A percentile compares a stretch with the other conserved stretches of the same genome.
Conservation (phyloP, 2,329 filamentous ascomycete genomes). For the Fusarium anthophilum region DNA sequence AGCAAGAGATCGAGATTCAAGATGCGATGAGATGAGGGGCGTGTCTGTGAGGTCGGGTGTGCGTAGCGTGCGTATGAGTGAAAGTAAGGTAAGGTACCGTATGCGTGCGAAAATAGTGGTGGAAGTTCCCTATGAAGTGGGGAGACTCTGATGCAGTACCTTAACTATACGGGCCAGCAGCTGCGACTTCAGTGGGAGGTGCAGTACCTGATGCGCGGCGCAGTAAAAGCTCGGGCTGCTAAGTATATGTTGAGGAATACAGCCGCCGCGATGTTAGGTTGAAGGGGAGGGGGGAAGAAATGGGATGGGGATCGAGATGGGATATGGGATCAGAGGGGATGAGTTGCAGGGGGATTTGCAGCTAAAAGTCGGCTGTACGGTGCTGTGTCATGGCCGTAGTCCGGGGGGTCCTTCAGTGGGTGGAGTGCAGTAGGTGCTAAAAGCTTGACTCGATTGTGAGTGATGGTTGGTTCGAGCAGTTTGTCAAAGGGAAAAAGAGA, state of each 20-base stretch:
- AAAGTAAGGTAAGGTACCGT: constrained; percentile 7
- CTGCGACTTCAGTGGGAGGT: background rate
- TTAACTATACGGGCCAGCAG: background rate
- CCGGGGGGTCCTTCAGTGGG: background rate
- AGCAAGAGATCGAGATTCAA: constrained; percentile 46
- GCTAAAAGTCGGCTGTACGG: constrained; percentile 23
- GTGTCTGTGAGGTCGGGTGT: constrained; percentile 30
- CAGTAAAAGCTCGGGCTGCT: constrained; percentile 22
- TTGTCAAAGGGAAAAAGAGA: background rate
- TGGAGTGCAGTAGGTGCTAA: constrained; percentile 1
- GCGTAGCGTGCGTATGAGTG: constrained; percentile 18
- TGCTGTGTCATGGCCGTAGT: constrained; percentile 12
- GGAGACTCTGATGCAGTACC: constrained; percentile 8
- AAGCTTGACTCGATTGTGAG: constrained; percentile 13
- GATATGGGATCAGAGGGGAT: constrained; percentile 31
- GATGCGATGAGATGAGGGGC: constrained; percentile 38
- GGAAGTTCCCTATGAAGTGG: constrained; percentile 24
- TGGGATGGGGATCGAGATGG: constrained; percentile 36
- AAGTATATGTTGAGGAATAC: constrained; percentile 29
- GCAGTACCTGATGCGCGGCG: constrained; percentile 21
- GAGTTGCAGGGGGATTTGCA: constrained; percentile 35
- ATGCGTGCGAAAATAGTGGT: constrained; percentile 22
- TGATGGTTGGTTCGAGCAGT: background rate
- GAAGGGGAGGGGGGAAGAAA: constrained; percentile 28
- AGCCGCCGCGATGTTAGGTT: constrained; percentile 18